Base-by-base conservation (phyloP, 495 filamentous ascomycete genomes). In the Xylaria curta region DNA sequence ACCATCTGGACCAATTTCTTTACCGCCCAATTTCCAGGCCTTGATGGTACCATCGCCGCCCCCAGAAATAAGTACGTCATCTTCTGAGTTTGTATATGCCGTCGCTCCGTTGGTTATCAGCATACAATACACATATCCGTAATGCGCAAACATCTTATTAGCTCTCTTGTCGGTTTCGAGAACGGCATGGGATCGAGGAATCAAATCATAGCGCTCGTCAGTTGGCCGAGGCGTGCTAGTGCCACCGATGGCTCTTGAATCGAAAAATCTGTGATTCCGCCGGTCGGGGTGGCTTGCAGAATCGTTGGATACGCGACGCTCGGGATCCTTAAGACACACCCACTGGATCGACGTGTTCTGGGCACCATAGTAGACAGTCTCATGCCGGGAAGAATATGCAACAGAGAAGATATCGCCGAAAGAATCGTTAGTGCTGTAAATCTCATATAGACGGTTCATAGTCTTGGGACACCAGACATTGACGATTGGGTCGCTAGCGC, bases 91-190 rank as follows among this genome's bases (percentile, higher is more conserved):
- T 0, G 89, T 89, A 47, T 89, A 82, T 7, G 91, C 82, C 7
- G 85, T 87, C 0, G 82, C 79, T 0, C 90, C 91, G 54, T 87
- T 88, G 3, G 93, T 89, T 2, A 98, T 83, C 0, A 94, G 85
- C 95, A 98, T 97, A 74, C 93, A 97, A 76, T 98, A 97, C 0
- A 98, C 88, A 80, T 97, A 98, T 17, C 96, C 96, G 80, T 89
- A 96, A 76, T 99, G 96, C 0, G 96, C 93, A 78, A 97, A 99
- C 61, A 97, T 90, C 59, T 87, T 88, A 67, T 97, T 92, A 69
- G 97, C 89, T 17, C 91, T 86, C 33, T 90, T 89, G 76, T 94
- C 93, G 76, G 97, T 95, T 76, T 97, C 94, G 17, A 98, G 85
- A 12, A 91, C 78, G 6, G 76, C 70, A 75, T 86, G 90, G 76